A percentile compares a stretch with the other conserved stretches of the same genome.
These are phyloP conservation scores for Ophiostoma australiae DNA, from an alignment of 2,329 filamentous ascomycete species.

Conservation along the genomic window DNA sequence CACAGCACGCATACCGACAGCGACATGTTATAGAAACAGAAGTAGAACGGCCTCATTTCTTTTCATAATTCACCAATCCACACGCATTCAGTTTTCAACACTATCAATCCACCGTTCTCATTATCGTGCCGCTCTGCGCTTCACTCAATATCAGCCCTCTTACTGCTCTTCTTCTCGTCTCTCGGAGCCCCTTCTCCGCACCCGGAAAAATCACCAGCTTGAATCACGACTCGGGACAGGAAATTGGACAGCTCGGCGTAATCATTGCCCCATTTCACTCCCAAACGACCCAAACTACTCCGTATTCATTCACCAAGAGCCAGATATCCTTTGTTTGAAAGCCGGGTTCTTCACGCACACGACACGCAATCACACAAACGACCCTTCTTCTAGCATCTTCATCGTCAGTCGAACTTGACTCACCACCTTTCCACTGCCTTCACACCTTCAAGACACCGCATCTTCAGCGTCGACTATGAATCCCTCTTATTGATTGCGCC, in stretches of 20 bases:
- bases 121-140: neutral
- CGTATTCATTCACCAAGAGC: neutral
- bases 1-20: slow-evolving; percentile 13
- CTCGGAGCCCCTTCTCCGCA: neutral
- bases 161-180: neutral
- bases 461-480: slow-evolving; percentile 34
- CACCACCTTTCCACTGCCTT: neutral
- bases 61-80: slow-evolving; percentile 15
- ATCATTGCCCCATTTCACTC: neutral
- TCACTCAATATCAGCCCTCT: neutral
- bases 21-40: slow-evolving; percentile 27
- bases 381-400: neutral
- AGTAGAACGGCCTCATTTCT: slow-evolving; percentile 18
- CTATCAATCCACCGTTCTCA: neutral
- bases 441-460: neutral
- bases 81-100: neutral
- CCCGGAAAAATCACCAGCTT: neutral
- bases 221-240: neutral
- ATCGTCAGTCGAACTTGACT: neutral
- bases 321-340: neutral
- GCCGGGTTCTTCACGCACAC: neutral
- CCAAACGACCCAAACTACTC: neutral
- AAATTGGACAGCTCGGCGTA: neutral
- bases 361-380: neutral
- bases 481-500: slow-evolving; percentile 32